Evolutionary conservation across 2,329 filamentous ascomycete genomes (phyloP), one percentile per base, ranked within the genome.

Genomic region (Hymenoscyphus infarciens): DNA sequence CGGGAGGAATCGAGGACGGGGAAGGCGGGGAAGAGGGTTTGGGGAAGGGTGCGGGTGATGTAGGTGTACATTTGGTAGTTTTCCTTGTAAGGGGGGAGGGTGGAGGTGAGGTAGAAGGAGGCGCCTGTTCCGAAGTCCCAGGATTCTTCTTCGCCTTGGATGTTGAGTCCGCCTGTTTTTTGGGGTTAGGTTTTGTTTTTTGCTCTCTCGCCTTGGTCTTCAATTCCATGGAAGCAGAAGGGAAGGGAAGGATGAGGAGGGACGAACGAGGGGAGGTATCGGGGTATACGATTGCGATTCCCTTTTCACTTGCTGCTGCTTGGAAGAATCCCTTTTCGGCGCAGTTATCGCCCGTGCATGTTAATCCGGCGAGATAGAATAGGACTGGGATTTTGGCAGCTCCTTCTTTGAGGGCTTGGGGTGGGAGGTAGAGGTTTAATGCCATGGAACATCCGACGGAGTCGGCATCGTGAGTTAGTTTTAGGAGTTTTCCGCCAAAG

Each of bases 41-140:
- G 79, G 0, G 93, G 94, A n/a, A 99, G 86, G 78, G 99, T 95
- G 60, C 84, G 77, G n/a, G 89, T 88, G 69, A 99, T 83, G 80
- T 99, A 99, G 66, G 83, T 87, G 81, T 98, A 92, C 95, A 99
- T 99, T 70, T 88, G 88, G 82, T 99, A 99, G 75, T 91, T 86
- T 60, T 81, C 80, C 63, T 80, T 80, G 81, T 87, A 99, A 10
- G 92, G 92, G 33, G 84, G 82, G 68, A 81, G 82, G 4, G 87
- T 91, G 10, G 94, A 92, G 76, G 99, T 88, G 69, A 99, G 80
- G 81, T 99, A 99, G 83, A 99, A 99, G 61, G 92, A 91, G 0
- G 95, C 95, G 5, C 90, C 94, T 66, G 86, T 86, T 71, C 95
- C 95, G 75, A 99, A 98, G 78, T 99, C 95, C 77, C 88, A 99